Conservation (phyloP, 495 filamentous ascomycete genomes). For the Annulohypoxylon bovei region DNA sequence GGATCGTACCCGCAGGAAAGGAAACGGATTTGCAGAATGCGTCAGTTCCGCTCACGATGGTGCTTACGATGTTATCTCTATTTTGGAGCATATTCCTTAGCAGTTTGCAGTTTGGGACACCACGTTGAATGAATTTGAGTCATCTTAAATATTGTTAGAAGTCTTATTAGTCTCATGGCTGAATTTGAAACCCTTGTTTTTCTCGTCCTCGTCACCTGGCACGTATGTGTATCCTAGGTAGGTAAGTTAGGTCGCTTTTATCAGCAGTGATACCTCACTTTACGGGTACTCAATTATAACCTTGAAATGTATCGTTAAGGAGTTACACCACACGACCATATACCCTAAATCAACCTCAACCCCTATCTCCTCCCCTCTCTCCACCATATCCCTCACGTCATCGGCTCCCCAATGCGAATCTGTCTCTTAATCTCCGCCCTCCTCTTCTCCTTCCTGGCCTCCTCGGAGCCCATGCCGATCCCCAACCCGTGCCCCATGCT, state of each 20-base stretch:
- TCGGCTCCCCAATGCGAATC: slow-evolving; percentile 26
- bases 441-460: slow-evolving; percentile 37
- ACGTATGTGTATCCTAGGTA: no score
- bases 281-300: no score
- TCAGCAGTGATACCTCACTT: no score
- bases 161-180: no score
- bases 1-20: background rate
- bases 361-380: background rate
- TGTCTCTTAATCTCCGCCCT: slow-evolving; percentile 38
- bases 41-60: slow-evolving; percentile 1
- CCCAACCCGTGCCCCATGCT: slow-evolving; percentile 18
- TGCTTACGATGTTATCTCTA: background rate
- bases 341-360: background rate
- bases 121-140: background rate
- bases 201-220: no score
- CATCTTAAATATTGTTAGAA: background rate
- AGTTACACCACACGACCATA: no score
- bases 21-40: slow-evolving; percentile 1
- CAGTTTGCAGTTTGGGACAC: slow-evolving; percentile 4
- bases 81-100: slow-evolving; percentile 16
- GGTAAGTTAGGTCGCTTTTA: no score
- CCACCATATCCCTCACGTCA: background rate
- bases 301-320: background rate
- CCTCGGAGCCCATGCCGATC: slow-evolving; percentile 30
- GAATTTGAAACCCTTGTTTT: no score